Percentiles rank a stretch among this genome's conserved stretches.
Evolutionary conservation across 768 basidiomycete species (phyloP).

Genomic region (Pleurotus sapidus): DNA sequence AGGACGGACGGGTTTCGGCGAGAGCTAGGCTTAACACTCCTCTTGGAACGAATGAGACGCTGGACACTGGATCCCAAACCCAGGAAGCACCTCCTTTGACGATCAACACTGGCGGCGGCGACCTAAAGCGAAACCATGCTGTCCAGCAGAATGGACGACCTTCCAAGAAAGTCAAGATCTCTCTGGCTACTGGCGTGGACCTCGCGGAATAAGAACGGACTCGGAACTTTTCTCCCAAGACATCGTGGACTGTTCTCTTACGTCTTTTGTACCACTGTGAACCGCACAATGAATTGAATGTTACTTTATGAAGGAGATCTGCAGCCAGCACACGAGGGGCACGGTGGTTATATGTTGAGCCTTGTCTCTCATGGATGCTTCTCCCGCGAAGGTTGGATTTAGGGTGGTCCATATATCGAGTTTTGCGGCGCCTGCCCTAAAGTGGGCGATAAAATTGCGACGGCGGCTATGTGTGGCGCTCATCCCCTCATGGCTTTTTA

Average conservation of each 20-base stretch:
- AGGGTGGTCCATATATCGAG: neutral
- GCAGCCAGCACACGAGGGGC: too few relatives aligned
- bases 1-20: neutral
- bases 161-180: conserved; percentile 70
- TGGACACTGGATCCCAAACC: conserved; percentile 9
- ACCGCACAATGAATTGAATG: too few relatives aligned
- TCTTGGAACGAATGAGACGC: neutral
- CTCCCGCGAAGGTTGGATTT: conserved; percentile 7
- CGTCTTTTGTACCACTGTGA: too few relatives aligned
- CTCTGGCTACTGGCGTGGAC: conserved; percentile 65
- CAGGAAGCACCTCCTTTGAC: conserved; percentile 8
- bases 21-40: neutral
- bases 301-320: too few relatives aligned
- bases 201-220: conserved; percentile 55
- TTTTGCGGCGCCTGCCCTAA: conserved; percentile 21
- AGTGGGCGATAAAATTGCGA: conserved; percentile 10
- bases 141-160: conserved; percentile 33
- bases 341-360: neutral
- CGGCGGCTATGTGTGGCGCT: conserved; percentile 9
- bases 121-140: conserved; percentile 23
- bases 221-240: neutral
- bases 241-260: neutral
- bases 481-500: conserved; percentile 44
- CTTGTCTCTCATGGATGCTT: neutral
- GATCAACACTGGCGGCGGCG: conserved; percentile 8